A percentile compares a stretch with the other conserved stretches of the same genome.
These are phyloP conservation scores for Penicillium canescens DNA, from an alignment of 495 filamentous ascomycete genomes.

Conservation along the genomic window DNA sequence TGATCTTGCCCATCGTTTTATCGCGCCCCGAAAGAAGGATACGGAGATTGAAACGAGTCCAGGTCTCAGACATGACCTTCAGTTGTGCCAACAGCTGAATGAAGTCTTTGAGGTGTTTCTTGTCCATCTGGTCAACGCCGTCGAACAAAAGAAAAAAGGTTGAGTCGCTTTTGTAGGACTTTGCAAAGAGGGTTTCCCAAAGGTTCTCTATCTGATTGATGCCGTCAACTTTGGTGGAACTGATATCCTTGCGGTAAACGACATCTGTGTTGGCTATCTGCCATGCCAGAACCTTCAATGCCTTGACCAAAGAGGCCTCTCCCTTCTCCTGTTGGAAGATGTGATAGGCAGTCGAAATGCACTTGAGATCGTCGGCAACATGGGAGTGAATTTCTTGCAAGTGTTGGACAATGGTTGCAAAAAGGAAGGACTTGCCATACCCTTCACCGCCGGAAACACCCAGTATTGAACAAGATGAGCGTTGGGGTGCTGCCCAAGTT, in stretches of 20 bases:
- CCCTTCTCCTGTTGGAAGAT: slow-evolving; percentile 10
- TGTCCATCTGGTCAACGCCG: slow-evolving; percentile 9
- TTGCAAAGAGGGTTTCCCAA: slow-evolving; percentile 16
- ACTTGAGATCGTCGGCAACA: slow-evolving; percentile 7
- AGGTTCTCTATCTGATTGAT: slow-evolving; percentile 4
- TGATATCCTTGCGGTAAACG: slow-evolving; percentile 19
- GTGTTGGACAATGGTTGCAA: slow-evolving; percentile 8
- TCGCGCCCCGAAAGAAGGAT: slow-evolving; percentile 8
- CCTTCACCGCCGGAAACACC: slow-evolving; percentile 19
- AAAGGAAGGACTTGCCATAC: slow-evolving; percentile 21
- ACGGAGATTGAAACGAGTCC: slow-evolving; percentile 16
- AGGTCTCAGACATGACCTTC: background rate
- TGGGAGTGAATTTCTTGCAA: slow-evolving; percentile 7
- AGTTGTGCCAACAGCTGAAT: slow-evolving; percentile 2
- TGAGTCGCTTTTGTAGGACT: slow-evolving; percentile 19
- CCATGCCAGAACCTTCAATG: slow-evolving; percentile 17
- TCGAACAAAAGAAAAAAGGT: slow-evolving; percentile 19
- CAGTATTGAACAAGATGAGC: slow-evolving; percentile 5
- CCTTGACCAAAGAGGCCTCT: slow-evolving; percentile 11
- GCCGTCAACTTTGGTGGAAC: slow-evolving; percentile 3
- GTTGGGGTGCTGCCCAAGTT: background rate
- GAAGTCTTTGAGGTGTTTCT: slow-evolving; percentile 12
- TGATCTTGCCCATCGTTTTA: slow-evolving; percentile 9
- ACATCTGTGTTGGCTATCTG: slow-evolving; percentile 17
- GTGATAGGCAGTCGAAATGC: slow-evolving; percentile 13